A percentile compares a stretch with the other conserved stretches of the same genome.
Conservation (phyloP, 805 yeast species). For the Ogataea trehalophila region DNA sequence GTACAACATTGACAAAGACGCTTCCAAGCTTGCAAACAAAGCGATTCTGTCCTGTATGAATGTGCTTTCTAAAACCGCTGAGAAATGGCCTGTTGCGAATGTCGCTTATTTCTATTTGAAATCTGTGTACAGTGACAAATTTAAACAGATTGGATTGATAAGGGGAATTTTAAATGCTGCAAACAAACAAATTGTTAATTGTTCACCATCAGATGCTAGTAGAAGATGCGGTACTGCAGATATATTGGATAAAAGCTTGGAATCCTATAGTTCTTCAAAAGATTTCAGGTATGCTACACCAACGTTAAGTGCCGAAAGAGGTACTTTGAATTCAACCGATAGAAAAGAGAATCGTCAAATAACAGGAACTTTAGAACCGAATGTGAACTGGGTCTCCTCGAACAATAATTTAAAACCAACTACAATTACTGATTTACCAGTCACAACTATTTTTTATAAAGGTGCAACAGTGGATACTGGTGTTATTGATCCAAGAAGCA, state of each 20-base stretch:
- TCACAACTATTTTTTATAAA: not conserved
- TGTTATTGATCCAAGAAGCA: not conserved
- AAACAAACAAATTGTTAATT: constrained; percentile 6
- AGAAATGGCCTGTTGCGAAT: constrained; percentile 48
- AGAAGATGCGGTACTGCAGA: not conserved
- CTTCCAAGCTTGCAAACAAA: constrained; percentile 21
- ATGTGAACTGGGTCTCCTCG: not conserved
- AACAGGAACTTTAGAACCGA: not conserved
- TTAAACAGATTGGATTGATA: constrained; percentile 20
- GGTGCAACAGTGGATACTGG: not conserved
- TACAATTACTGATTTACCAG: not conserved
- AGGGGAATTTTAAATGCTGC: constrained; percentile 15
- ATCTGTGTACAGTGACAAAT: constrained; percentile 33
- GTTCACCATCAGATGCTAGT: not conserved
- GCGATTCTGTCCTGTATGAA: constrained; percentile 21
- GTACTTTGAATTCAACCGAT: constrained; percentile 3
- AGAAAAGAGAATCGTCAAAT: not conserved
- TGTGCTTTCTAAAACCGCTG: constrained; percentile 37
- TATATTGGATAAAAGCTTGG: constrained; percentile 8
- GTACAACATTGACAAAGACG: constrained; percentile 21
- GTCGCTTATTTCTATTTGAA: constrained; percentile 49
- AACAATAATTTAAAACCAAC: not conserved
- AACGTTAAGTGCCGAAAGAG: constrained; percentile 12
- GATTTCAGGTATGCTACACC: constrained; percentile 5
- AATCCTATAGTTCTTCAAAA: constrained; percentile 2